Conservation (phyloP, 2,329 filamentous ascomycete genomes). For the Ophiocordyceps unilateralis region DNA sequence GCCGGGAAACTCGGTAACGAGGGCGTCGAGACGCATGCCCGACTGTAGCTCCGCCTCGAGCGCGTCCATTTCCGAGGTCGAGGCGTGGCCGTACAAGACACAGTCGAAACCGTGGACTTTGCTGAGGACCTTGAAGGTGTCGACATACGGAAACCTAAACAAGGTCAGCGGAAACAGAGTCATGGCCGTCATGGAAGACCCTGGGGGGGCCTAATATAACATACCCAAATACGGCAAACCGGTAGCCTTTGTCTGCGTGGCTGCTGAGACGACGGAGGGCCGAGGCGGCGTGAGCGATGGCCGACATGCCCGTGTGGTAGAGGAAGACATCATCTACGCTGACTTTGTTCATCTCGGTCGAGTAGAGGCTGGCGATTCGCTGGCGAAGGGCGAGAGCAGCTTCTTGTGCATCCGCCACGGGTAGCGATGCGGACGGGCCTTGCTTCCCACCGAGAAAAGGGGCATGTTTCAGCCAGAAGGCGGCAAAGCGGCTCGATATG, state of each 20-base stretch:
- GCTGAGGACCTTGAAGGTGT: constrained; percentile 13
- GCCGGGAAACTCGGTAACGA: constrained; percentile 27
- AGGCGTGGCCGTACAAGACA: constrained; percentile 26
- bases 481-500: constrained; percentile 11
- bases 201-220: background rate
- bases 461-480: constrained; percentile 9
- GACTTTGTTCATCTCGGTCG: no score
- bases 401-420: constrained; percentile 1
- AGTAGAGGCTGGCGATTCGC: constrained; percentile 7
- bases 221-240: constrained; percentile 13
- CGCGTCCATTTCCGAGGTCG: constrained; percentile 19
- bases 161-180: background rate
- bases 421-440: background rate
- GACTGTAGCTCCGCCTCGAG: constrained; percentile 18
- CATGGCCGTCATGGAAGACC: no score
- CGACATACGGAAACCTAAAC: constrained; percentile 11
- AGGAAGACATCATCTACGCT: constrained; percentile 25
- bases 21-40: constrained; percentile 22
- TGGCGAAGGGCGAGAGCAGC: constrained; percentile 4
- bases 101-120: constrained; percentile 12
- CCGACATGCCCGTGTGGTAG: constrained; percentile 33
- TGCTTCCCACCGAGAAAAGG: constrained; percentile 4
- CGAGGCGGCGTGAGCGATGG: constrained; percentile 17
- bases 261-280: constrained; percentile 2
- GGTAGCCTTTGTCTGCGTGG: constrained; percentile 1